Evolutionary conservation across 1,139 yeast species (phyloP).

Genomic region (Pichia cactophila): DNA sequence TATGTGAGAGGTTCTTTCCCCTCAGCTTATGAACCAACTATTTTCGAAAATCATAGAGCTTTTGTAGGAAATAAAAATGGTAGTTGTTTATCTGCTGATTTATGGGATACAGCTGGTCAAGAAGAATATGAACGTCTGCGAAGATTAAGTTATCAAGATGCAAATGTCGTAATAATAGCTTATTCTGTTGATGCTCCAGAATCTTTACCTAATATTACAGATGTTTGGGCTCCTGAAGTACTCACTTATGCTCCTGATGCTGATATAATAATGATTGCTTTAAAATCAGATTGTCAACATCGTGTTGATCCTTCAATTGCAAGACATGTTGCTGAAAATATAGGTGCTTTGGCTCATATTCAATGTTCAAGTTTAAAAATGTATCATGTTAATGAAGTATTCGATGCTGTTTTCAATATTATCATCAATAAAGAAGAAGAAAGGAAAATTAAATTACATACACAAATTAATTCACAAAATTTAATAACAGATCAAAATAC

Average conservation of each 20-base stretch:
- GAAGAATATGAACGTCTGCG: conserved; percentile 83
- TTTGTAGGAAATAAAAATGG: conserved; percentile 44
- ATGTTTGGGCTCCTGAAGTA: conserved; percentile 84
- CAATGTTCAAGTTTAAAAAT: conserved; percentile 73
- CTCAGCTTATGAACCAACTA: conserved; percentile 75
- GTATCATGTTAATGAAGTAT: conserved; percentile 60
- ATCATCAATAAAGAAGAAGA: conserved; percentile 18
- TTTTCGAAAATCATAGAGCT: conserved; percentile 78
- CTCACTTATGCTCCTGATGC: conserved; percentile 74
- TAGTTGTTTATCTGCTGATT: conserved; percentile 49
- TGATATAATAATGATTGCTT: conserved; percentile 71
- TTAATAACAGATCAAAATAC: not conserved
- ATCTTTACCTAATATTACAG: conserved; percentile 65
- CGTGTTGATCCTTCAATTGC: conserved; percentile 27
- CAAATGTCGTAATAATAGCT: conserved; percentile 66
- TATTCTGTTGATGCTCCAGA: conserved; percentile 61
- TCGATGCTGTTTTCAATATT: conserved; percentile 35
- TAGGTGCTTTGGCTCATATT: conserved; percentile 71
- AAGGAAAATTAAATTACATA: not conserved
- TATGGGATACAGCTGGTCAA: conserved; percentile 90
- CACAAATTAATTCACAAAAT: not conserved
- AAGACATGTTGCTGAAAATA: conserved; percentile 45
- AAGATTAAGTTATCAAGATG: conserved; percentile 79
- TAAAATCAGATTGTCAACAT: conserved; percentile 58
- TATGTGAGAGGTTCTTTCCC: conserved; percentile 71